These are phyloP conservation scores for Porogramme epimiltina DNA, from an alignment of 1,284 basidiomycete genomes.

Conservation along the genomic window DNA sequence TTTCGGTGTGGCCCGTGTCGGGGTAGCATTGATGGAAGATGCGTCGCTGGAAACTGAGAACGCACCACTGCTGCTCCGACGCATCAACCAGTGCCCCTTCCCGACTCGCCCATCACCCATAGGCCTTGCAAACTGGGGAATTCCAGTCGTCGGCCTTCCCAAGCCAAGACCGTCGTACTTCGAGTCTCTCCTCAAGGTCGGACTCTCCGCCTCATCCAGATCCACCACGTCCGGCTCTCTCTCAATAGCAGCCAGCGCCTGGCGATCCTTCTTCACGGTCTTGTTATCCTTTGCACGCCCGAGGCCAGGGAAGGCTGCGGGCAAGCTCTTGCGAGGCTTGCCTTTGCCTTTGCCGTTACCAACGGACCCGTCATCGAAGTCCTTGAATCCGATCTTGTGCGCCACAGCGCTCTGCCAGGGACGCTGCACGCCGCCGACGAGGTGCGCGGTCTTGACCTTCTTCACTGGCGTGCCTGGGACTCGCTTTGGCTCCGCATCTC, in stretches of 20 bases:
- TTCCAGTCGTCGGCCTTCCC: slow-evolving; percentile 49
- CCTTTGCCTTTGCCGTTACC: slow-evolving; percentile 35
- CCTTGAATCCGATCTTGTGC: slow-evolving; percentile 59
- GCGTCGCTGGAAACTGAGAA: slow-evolving; percentile 72
- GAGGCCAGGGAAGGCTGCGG: slow-evolving; percentile 57
- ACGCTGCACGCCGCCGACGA: slow-evolving; percentile 46
- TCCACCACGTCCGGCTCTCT: slow-evolving; percentile 39
- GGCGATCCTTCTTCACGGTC: slow-evolving; percentile 19
- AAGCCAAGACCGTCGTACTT: slow-evolving; percentile 68
- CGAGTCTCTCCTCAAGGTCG: slow-evolving; percentile 46
- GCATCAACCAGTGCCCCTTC: slow-evolving; percentile 61
- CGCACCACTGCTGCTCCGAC: slow-evolving; percentile 75
- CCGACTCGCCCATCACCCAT: slow-evolving; percentile 23
- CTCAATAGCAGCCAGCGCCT: slow-evolving; percentile 24
- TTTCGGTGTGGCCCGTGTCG: slow-evolving; percentile 53
- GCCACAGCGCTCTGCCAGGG: slow-evolving; percentile 81
- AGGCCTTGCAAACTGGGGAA: slow-evolving; percentile 24
- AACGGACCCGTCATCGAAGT: slow-evolving; percentile 42
- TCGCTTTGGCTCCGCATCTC: slow-evolving; percentile 54
- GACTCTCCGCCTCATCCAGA: slow-evolving; percentile 59
- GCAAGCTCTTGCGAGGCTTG: slow-evolving; percentile 73
- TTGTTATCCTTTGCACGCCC: slow-evolving; percentile 21
- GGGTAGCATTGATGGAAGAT: slow-evolving; percentile 57
- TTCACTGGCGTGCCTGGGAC: slow-evolving; percentile 82
- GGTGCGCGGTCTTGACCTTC: slow-evolving; percentile 59